These are phyloP conservation scores for Trichopus zeylanicus DNA, from an alignment of 116 monocot species.

Conservation along the genomic window DNA sequence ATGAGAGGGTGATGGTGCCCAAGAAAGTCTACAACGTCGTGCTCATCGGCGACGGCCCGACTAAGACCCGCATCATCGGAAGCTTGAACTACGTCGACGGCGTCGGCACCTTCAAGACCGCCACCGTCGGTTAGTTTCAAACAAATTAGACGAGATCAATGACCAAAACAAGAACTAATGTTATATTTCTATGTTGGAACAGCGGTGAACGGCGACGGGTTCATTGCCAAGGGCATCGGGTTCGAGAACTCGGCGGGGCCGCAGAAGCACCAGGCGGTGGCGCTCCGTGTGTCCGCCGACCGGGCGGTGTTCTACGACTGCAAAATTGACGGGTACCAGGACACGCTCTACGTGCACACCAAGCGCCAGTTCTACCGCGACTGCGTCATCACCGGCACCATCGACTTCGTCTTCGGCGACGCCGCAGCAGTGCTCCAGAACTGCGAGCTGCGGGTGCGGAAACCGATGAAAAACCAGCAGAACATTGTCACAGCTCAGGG, in stretches of 20 bases:
- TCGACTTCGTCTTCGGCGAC: constrained; percentile 93
- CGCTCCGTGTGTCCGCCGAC: constrained; percentile 66
- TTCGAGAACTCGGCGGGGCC: constrained; percentile 84
- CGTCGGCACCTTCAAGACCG: too few species aligned
- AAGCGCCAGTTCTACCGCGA: constrained; percentile 87
- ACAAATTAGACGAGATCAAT: too few species aligned
- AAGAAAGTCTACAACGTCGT: too few species aligned
- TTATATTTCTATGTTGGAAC: too few species aligned
- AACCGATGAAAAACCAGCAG: constrained; percentile 66
- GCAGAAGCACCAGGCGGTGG: constrained; percentile 91
- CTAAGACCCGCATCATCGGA: too few species aligned
- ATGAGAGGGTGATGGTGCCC: too few species aligned
- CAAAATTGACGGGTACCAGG: constrained; percentile 71
- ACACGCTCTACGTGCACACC: constrained; percentile 79
- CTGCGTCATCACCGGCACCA: constrained; percentile 74
- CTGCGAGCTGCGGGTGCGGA: constrained; percentile 49
- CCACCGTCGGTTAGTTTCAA: too few species aligned
- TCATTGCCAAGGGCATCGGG: constrained; percentile 53
- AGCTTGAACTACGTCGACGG: too few species aligned
- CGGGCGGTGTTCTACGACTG: constrained; percentile 74
- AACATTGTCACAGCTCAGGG: constrained; percentile 80
- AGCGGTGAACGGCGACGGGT: constrained; percentile 65
- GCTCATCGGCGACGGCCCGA: too few species aligned
- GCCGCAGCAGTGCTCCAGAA: constrained; percentile 54
- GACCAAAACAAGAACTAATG: too few species aligned